Percentiles rank a stretch among this genome's conserved stretches.
phyloP scores from a whole-genome alignment of 225 moss, liverwort and hornwort genomes.

The Thuidium tamariscinum region DNA sequence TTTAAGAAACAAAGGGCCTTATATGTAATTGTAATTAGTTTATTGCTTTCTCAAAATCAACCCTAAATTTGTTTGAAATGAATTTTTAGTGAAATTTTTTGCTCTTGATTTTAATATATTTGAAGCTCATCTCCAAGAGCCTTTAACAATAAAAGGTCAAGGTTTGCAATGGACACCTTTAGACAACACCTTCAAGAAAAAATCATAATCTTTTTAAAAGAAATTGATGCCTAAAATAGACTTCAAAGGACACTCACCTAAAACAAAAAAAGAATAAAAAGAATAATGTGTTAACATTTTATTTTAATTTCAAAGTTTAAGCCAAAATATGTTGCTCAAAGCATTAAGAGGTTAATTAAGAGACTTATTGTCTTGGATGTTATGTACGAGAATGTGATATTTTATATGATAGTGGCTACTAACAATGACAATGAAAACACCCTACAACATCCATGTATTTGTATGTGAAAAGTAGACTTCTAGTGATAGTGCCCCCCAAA shows the following conservation, averaged over 20 bases:
- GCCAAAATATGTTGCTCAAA: fast-evolving
- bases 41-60: background rate
- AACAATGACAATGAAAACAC: no score
- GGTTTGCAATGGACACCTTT: background rate
- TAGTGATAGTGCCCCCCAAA: background rate
- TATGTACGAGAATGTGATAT: background rate
- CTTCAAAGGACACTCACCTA: fast-evolving
- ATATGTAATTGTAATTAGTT: background rate
- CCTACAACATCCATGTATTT: fast-evolving
- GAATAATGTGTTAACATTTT: no score
- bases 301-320: background rate
- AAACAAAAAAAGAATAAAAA: no score
- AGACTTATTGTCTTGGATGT: background rate
- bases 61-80: fast-evolving
- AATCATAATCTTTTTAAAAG: background rate
- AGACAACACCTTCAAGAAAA: background rate
- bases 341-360: no score
- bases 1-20: background rate
- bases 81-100: background rate
- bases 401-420: fast-evolving
- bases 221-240: background rate
- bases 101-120: background rate
- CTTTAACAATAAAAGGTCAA: background rate
- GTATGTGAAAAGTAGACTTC: background rate
- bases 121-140: background rate